These are phyloP conservation scores for Irpex lacteus DNA, from an alignment of 1,284 basidiomycete genomes.

Conservation along the genomic window DNA sequence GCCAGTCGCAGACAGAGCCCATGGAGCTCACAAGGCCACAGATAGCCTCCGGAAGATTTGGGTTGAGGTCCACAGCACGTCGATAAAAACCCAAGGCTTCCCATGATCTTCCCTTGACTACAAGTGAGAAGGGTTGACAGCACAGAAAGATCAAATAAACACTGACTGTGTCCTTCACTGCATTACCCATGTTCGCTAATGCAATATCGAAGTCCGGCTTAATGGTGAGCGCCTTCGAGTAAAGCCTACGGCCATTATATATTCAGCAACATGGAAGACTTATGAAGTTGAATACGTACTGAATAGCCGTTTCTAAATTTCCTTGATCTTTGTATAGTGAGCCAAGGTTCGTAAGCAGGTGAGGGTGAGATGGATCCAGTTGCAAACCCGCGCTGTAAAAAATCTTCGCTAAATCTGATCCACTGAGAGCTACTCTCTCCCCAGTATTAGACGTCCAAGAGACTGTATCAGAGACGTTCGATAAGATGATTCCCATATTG, in stretches of 20 bases:
- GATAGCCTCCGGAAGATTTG: slow-evolving; percentile 54
- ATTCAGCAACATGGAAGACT: background rate
- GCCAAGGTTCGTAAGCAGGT: slow-evolving; percentile 60
- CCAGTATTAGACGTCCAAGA: slow-evolving; percentile 26
- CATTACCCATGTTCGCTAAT: slow-evolving; percentile 61
- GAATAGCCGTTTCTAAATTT: slow-evolving; percentile 47
- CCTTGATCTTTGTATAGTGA: slow-evolving; percentile 61
- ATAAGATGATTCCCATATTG: slow-evolving; percentile 59
- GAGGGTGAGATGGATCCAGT: slow-evolving; percentile 54
- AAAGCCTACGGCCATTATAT: slow-evolving; percentile 33
- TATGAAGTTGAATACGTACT: slow-evolving; percentile 30
- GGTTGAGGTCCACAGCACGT: slow-evolving; percentile 50
- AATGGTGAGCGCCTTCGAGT: slow-evolving; percentile 45
- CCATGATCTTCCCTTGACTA: slow-evolving; percentile 42
- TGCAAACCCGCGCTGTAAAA: slow-evolving; percentile 56
- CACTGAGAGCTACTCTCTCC: slow-evolving; percentile 26
- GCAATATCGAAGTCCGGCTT: slow-evolving; percentile 62
- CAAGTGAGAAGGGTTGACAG: slow-evolving; percentile 4
- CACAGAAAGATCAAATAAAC: background rate
- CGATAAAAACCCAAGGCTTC: slow-evolving; percentile 56
- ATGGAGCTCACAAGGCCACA: slow-evolving; percentile 55
- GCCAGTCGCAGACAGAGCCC: slow-evolving; percentile 56
- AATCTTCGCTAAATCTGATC: slow-evolving; percentile 43
- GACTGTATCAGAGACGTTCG: slow-evolving; percentile 36
- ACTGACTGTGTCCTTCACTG: slow-evolving; percentile 49